Base-by-base conservation (phyloP, 495 filamentous ascomycete genomes). In the Hypoxylon intermedium region DNA sequence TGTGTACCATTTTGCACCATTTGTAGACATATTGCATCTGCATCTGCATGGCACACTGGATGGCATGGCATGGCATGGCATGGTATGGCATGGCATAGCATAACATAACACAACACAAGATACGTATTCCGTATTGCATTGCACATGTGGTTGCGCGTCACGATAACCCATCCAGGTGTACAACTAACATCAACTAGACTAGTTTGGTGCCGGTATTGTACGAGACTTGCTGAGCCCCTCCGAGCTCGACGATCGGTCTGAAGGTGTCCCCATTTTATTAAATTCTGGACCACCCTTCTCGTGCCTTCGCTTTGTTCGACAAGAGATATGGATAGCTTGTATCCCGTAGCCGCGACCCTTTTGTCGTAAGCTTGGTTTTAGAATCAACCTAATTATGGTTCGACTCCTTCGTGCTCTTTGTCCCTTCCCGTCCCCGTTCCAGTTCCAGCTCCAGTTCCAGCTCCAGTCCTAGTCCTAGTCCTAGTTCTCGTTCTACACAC, bases 231-330 rank as follows among this genome's bases (percentile, higher is more conserved):
- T 43, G 42, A 49, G 44, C 37, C 38, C 38, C 54, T 33, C 45
- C 16, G 51, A 55, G 41, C 41, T 55, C 5, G 56, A 60, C 42
- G 62, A 65, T 65, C 56, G 43, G 61, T 59, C 62, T 60, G 42
- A 60, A 56, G 45, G 5, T 12, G 46, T 57, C 62, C 36, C 56
- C 56, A 65, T 36, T 65, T 65, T 60, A 60, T 65, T 65, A 65
- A 65, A 65, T 65, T 65, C 62, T 65, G 62, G 62, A 60, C 62
- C 62, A 47, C 56, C 62, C 62, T 65, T 57, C 56, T 60, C 51
- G 45, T 60, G 30, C 52, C 30, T 60, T 54, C 61, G 61, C 51
- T 60, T 60, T 59, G 61, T 60, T 59, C 44, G 28, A 56, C 34
- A n/a, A 49, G 24, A 38, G 16, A 59, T 13, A 2, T 18, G 18